Evolutionary conservation across 139 green algal genomes (phyloP).

Genomic region (Picochlorum sp.): DNA sequence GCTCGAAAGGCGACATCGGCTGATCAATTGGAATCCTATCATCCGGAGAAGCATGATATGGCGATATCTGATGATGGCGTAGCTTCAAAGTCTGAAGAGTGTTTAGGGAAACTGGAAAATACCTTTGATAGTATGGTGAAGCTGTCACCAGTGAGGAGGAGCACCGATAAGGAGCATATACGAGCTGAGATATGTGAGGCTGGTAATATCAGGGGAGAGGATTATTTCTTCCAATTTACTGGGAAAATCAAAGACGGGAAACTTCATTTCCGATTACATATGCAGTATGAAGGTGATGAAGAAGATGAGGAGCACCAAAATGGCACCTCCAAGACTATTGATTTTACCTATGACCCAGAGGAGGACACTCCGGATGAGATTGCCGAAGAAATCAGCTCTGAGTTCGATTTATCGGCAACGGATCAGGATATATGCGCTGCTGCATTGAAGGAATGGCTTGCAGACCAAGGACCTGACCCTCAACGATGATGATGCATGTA

Average conservation of each 20-base stretch:
- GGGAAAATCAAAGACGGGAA: conserved; percentile 68
- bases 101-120: neutral
- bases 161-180: neutral
- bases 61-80: too few species aligned
- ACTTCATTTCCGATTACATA: conserved; percentile 77
- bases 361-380: conserved; percentile 75
- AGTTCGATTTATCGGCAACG: conserved; percentile 79
- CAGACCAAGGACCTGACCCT: conserved; percentile 43
- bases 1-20: neutral
- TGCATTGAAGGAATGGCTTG: conserved; percentile 80
- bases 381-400: conserved; percentile 81
- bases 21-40: neutral
- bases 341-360: conserved; percentile 89
- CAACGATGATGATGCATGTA: neutral
- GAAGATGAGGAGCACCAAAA: conserved; percentile 12
- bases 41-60: too few species aligned
- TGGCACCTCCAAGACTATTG: conserved; percentile 62
- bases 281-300: conserved; percentile 48
- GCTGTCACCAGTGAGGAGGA: neutral
- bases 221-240: conserved; percentile 83
- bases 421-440: conserved; percentile 86
- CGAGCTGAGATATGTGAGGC: conserved; percentile 38
- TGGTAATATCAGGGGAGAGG: conserved; percentile 73
- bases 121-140: neutral
- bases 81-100: neutral